phyloP scores from a whole-genome alignment of 306 rosid species.

The Pyrus betulifolia region DNA sequence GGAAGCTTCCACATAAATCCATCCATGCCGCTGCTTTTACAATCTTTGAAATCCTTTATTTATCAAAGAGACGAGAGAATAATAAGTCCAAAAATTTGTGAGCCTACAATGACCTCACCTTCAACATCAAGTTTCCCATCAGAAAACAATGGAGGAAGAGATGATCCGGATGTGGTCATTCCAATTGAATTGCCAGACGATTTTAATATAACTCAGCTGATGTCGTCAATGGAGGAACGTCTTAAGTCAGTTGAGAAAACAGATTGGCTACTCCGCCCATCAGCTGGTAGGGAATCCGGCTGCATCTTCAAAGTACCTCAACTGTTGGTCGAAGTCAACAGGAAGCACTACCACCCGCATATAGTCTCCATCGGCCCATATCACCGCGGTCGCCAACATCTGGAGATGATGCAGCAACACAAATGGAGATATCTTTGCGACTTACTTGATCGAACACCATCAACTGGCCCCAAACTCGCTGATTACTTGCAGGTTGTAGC shows the following conservation, averaged over 20 bases:
- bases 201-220: background rate
- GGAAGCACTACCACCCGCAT: constrained; percentile 40
- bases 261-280: background rate
- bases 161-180: too few species aligned
- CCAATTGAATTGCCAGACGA: too few species aligned
- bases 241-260: background rate
- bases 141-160: too few species aligned
- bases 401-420: constrained; percentile 47
- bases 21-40: constrained; percentile 1
- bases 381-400: constrained; percentile 20
- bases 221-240: background rate
- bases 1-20: constrained; percentile 4
- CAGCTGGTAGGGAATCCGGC: constrained; percentile 7
- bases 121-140: too few species aligned
- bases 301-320: constrained; percentile 46
- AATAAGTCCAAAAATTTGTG: background rate
- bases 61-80: constrained; percentile 5
- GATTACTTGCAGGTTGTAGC: constrained; percentile 5
- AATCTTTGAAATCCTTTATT: constrained; percentile 4
- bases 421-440: constrained; percentile 38
- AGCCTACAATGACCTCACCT: too few species aligned
- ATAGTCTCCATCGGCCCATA: constrained; percentile 63
- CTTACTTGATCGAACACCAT: constrained; percentile 19
- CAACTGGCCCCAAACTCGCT: background rate
- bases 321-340: constrained; percentile 24